Evolutionary conservation across 768 basidiomycete genomes (phyloP), one percentile per base, ranked within the genome.

Genomic region (Trametes meyenii): DNA sequence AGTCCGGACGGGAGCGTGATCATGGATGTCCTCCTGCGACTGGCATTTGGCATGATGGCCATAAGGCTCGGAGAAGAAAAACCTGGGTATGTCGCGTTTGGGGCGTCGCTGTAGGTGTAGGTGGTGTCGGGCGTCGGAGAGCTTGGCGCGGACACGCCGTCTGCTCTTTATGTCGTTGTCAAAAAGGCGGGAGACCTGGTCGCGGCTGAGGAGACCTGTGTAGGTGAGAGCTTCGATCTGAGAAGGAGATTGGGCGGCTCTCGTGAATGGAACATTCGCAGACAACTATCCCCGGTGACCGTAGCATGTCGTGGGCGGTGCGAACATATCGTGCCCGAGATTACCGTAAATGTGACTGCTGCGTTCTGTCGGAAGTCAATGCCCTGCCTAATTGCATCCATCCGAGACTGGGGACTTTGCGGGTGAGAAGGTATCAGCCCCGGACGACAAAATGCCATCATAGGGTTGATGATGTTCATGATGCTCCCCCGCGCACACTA

Each of bases 31-130:
- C 57, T 24, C 21, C 39, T 58, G 29, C 50, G 52, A 40, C 38
- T 57, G 55, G 56, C 61, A 50, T 40, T 53, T 62, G 61, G 58
- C 61, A 52, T 62, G 61, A 54, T 58, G 57, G 57, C 35, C 57
- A 50, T 48, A 49, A 60, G 51, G 39, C 23, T 44, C 10, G 29
- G 42, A 23, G 50, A 45, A 26, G 17, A 50, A 43, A 39, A 45
- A 46, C n/a, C 45, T 35, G 8, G 50, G 33, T 53, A 24, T 45
- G 17, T 44, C 14, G 19, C 39, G 58, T 7, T n/a, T 24, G 42
- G 24, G 17, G 7, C 21, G 52, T 52, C 45, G 44, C 46, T 16
- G 51, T 42, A 21, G 51, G 17, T n/a, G 42, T 55, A 7, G 40
- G 26, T 45, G 39, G 54, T 8, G 21, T 21, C n/a, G 49, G 49